Evolutionary conservation across 2,329 filamentous ascomycete genomes (phyloP), one percentile per base, ranked within the genome.

Genomic region (Pseudocercospora musae): DNA sequence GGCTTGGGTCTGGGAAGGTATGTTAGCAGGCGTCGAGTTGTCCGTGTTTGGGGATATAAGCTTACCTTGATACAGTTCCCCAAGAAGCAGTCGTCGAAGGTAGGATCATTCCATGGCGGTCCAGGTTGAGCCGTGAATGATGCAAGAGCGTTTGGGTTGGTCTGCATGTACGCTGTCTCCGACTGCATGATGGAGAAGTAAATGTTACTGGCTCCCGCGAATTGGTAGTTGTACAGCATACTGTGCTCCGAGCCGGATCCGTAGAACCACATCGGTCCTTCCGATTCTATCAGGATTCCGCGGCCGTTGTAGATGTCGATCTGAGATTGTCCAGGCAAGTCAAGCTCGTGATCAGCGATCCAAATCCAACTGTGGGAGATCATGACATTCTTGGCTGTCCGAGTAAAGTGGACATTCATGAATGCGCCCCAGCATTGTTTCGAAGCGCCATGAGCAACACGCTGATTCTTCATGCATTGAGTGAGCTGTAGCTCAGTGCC

Each of bases 341-440:
- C 93, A 23, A 96, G 88, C 74, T 96, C 91, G 79, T 97, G 94
- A 75, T 97, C 93, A 0, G 93, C 86, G 29, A 92, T 89, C 93
- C 93, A 97, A 75, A 90, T 87, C 93, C 93, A 97, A 55, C 85
- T 88, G 78, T 97, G 96, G 78, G 96, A 92, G 50, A 66, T 50
- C 60, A 96, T 80, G 77, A 96, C 96, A 44, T 88, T 82, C 1
- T 86, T 87, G 0, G 78, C 83, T 11, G 79, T 77, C 49, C 78
- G 74, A 3, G 85, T 86, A 53, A 86, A 63, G 54, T 80, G 79
- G 48, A 79, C 65, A 1, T 75, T 69, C 70, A 80, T 67, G 66
- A 92, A 96, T 5, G 91, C 84, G 15, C 87, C 91, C 49, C 88
- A 83, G 75, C 93, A 97, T 9, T 40, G 33, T 25, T 85, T 78